These are phyloP conservation scores for Pyricularia grisea DNA, from an alignment of 2,329 filamentous ascomycete species.

Conservation along the genomic window DNA sequence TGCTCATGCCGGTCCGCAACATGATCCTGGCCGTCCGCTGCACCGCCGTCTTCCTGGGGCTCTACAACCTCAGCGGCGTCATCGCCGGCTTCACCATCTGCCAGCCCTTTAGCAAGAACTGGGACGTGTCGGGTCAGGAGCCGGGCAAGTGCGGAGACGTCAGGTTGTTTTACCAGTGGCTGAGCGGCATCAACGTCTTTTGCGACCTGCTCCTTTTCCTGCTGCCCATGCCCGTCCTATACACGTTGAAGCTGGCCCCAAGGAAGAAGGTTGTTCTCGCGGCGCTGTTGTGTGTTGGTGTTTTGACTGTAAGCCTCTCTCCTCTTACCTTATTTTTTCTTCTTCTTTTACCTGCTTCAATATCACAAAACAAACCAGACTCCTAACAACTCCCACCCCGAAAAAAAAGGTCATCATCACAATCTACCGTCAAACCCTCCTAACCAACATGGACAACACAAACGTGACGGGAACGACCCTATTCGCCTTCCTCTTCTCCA, in stretches of 20 bases:
- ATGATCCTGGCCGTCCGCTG: conserved; percentile 15
- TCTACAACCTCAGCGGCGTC: conserved; percentile 16
- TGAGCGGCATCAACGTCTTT: conserved; percentile 21
- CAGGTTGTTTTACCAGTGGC: conserved; percentile 11
- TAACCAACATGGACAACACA: conserved; percentile 21
- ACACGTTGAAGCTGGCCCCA: conserved; percentile 18
- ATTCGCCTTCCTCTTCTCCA: conserved; percentile 24
- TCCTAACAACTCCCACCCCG: conserved; percentile 15
- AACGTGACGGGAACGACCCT: conserved; percentile 24
- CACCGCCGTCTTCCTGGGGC: conserved; percentile 13
- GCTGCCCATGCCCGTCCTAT: conserved; percentile 21
- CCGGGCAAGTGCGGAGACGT: conserved; percentile 16
- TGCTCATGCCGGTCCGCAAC: conserved; percentile 14
- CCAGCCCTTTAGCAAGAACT: conserved; percentile 23
- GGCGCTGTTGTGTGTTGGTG: conserved; percentile 20
- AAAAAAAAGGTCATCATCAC: conserved; percentile 18
- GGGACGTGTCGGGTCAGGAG: conserved; percentile 18
- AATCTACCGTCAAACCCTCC: conserved; percentile 22
- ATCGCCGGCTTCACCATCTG: conserved; percentile 23
- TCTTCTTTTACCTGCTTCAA: no score
- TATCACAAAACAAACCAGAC: background rate
- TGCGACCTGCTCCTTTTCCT: conserved; percentile 21
- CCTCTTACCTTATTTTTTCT: no score
- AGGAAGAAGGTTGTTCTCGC: conserved; percentile 21
- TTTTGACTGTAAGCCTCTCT: conserved; percentile 6